Base-by-base conservation (phyloP, 768 basidiomycete genomes). In the Roridomyces roridus region DNA sequence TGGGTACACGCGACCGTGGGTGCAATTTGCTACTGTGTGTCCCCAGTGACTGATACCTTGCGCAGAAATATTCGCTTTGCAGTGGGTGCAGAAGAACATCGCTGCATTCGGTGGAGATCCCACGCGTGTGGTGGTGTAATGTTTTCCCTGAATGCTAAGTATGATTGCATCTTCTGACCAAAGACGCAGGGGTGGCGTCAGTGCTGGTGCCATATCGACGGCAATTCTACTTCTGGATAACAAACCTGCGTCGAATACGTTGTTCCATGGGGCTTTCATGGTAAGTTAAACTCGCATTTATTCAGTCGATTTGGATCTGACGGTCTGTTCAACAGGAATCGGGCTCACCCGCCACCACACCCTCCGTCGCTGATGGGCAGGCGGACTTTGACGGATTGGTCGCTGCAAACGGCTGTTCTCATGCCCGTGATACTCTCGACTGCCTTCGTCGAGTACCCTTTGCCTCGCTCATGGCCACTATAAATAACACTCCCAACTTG, bases 1-100 rank as follows among this genome's bases (percentile, higher is more conserved):
- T 79, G 1, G 83, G 85, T 8, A 62, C 85, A 11, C 70, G 67
- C 53, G 85, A 86, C 63, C 80, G 78, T 80, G 58, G 62, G 74
- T 74, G 11, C 11, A 47, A 29, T 15, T 63, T 36, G 67, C 31
- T 34, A 34, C 31, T 34, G 10, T 3, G 7, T 10, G 14, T 34
- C 10, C 31, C 31, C 7, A 34, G 31, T 34, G 11, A 34, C 7
- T 34, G 15, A 36, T 0, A 35, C 24, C 8, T 34, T 11, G 10
- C 31, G 31, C 36, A 55, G 53, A 56, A 11, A 48, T 48, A 6
- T 25, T n/a, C 8, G 75, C 76, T 9, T 48, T 78, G 8, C 52
- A 73, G 20, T 79, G 74, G 76, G 64, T 78, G 0, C 70, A 71
- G 43, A 36, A 65, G 1, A 66, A 78, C 39, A 74, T 79, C 15